Percentiles rank a stretch among this genome's conserved stretches.
Conservation (phyloP, 129 eudicot species). For the Centella asiatica region DNA sequence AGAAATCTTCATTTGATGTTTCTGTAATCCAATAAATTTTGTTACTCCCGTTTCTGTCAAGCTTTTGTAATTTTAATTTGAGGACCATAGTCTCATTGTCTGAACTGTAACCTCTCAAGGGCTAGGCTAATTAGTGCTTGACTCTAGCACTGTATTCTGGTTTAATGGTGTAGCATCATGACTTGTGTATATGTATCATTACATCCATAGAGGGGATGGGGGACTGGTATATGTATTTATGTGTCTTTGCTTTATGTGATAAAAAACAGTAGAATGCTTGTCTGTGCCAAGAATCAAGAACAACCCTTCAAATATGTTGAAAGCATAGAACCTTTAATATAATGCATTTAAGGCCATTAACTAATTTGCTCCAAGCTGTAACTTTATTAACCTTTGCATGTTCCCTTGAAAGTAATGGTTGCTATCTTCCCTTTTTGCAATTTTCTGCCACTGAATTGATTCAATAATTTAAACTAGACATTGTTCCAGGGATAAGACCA, state of each 20-base stretch:
- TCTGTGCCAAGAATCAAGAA: neutral
- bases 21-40: constrained; percentile 2
- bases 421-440: too few species aligned
- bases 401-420: too few species aligned
- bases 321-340: too few species aligned
- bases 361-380: too few species aligned
- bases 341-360: too few species aligned
- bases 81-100: constrained; percentile 13
- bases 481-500: too few species aligned
- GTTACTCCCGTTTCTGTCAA: neutral
- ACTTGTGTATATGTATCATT: constrained; percentile 12
- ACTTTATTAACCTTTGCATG: too few species aligned
- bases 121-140: constrained; percentile 12
- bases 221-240: neutral
- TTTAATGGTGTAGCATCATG: constrained; percentile 2
- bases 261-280: neutral
- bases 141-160: constrained; percentile 2
- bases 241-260: constrained; percentile 7
- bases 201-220: neutral
- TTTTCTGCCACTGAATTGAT: too few species aligned
- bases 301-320: too few species aligned
- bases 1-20: constrained; percentile 2
- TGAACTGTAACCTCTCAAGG: constrained; percentile 4
- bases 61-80: constrained; percentile 1
- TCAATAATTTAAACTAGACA: too few species aligned